Conservation (phyloP, 441 rosid genomes). For the Eutrema salsugineum region DNA sequence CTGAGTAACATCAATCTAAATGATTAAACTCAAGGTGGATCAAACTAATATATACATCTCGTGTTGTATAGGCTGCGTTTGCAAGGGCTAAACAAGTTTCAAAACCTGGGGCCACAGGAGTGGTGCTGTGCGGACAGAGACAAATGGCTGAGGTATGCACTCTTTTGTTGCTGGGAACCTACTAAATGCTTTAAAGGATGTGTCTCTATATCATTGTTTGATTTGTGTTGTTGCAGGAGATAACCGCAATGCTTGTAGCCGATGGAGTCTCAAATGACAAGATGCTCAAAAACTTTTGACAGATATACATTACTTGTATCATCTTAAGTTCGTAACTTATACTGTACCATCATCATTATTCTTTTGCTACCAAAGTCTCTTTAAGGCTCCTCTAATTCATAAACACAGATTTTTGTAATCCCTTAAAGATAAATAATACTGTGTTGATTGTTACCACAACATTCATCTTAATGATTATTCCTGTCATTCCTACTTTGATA, state of each 20-base stretch:
- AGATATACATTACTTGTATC: slow-evolving; percentile 7
- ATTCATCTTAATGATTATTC: neutral
- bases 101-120: slow-evolving; percentile 63
- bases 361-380: slow-evolving; percentile 16
- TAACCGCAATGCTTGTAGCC: slow-evolving; percentile 68
- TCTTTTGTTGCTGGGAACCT: neutral
- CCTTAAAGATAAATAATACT: neutral
- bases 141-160: slow-evolving; percentile 91
- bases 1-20: neutral
- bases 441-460: slow-evolving; percentile 17
- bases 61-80: slow-evolving; percentile 72
- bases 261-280: slow-evolving; percentile 76
- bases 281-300: slow-evolving; percentile 86
- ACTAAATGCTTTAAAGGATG: neutral
- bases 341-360: slow-evolving; percentile 12
- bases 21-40: neutral
- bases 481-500: neutral
- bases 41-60: neutral
- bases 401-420: slow-evolving; percentile 23
- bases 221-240: slow-evolving; percentile 56
- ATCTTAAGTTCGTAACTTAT: neutral
- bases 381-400: slow-evolving; percentile 11
- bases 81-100: slow-evolving; percentile 56
- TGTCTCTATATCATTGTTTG: neutral
- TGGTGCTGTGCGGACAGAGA: slow-evolving; percentile 87